These are phyloP conservation scores for Rhodocollybia butyracea DNA, from an alignment of 768 basidiomycete genomes.

Conservation along the genomic window DNA sequence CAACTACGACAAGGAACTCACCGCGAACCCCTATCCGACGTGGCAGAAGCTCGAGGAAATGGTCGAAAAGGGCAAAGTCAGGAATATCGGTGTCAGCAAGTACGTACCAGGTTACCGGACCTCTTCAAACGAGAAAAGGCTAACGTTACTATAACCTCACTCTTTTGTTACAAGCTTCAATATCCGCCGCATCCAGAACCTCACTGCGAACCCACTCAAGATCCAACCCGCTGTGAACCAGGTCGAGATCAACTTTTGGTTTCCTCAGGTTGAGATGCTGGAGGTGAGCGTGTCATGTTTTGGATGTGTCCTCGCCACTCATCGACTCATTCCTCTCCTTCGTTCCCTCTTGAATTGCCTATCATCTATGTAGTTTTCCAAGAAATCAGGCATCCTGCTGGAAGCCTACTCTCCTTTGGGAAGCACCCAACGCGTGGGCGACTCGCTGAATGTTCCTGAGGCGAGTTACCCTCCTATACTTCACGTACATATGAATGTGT, in stretches of 20 bases:
- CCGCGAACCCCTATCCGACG: slow-evolving; percentile 70
- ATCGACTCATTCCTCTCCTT: no score
- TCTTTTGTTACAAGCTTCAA: neutral
- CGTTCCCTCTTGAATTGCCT: no score
- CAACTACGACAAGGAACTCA: slow-evolving; percentile 52
- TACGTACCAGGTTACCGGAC: neutral
- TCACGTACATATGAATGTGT: neutral
- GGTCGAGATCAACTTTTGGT: slow-evolving; percentile 17
- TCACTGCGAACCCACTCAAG: slow-evolving; percentile 60
- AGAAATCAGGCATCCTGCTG: slow-evolving; percentile 59
- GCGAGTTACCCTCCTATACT: slow-evolving; percentile 20
- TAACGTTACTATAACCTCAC: no score
- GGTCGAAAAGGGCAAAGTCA: slow-evolving; percentile 74
- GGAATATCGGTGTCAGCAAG: slow-evolving; percentile 84
- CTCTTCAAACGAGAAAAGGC: neutral
- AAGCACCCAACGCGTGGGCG: slow-evolving; percentile 52
- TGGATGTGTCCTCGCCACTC: neutral
- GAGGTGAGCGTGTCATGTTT: neutral
- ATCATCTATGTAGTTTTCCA: slow-evolving; percentile 57
- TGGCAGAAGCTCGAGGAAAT: slow-evolving; percentile 81
- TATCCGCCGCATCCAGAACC: slow-evolving; percentile 42
- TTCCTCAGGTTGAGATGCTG: slow-evolving; percentile 50
- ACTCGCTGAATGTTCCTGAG: slow-evolving; percentile 57
- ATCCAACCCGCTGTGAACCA: slow-evolving; percentile 69
- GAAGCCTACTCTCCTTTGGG: slow-evolving; percentile 81